Evolutionary conservation across 345 rosid genomes (phyloP), one percentile per base, ranked within the genome.

Genomic region (Carallia pectinifolia): DNA sequence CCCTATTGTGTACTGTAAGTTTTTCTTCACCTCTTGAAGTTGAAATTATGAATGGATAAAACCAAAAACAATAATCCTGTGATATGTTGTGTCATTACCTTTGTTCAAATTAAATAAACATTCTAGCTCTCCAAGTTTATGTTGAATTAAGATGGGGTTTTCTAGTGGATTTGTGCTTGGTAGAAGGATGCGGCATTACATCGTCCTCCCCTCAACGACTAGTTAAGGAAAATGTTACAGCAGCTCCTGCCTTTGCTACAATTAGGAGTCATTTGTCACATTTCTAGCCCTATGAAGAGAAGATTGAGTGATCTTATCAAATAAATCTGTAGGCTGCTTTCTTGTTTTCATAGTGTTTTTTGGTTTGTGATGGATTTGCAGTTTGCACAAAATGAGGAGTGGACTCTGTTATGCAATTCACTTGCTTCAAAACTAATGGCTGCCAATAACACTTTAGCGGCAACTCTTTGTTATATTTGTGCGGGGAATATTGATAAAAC

Each of bases 401-500:
- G 99, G 99, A 78, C 83, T 70, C 47, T 66, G 70, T 91, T 92
- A 44, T 92, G 99, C 36, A 88, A 92, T 70, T 80, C 86, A 7
- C 96, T 96, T 66, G 99, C 95, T 74, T 81, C 96, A 60, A 92
- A 83, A 75, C 84, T 96, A 68, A 82, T 89, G 91, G 86, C 76
- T 47, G 85, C 88, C 68, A 90, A 91, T 74, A 84, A 88, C 83
- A 89, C 91, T 71, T 77, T 89, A 80, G 89, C 98, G 2, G 99
- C 99, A 64, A 92, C 97, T 56, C 87, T 96, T 18, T 96, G 99
- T 81, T 96, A 82, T 82, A 92, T 92, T 62, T 96, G 99, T 67
- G 98, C 98, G 7, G 95, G 96, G 38, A 96, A 96, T 79, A 90
- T 96, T 75, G 99, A 96, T 80, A 96, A 92, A 77, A 92, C 99